Conservation (phyloP, 108 stramenopile species). For the Pseudonitzschia delicatissima region DNA sequence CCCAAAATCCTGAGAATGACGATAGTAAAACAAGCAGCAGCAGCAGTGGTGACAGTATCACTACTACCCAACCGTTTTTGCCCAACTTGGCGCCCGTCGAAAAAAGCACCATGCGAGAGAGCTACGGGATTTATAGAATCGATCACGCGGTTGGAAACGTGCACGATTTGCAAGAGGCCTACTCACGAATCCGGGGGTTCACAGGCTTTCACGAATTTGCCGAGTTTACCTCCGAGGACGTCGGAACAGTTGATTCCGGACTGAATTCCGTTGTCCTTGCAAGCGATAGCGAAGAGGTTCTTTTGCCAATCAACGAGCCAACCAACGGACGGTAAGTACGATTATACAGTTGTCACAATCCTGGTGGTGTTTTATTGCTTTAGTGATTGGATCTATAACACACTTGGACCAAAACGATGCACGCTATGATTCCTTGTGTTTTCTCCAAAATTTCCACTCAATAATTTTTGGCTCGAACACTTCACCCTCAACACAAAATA, state of each 20-base stretch:
- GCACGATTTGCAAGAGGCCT: constrained; percentile 41
- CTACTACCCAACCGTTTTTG: constrained; percentile 36
- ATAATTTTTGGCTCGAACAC: neutral
- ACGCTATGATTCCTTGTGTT: too few species aligned
- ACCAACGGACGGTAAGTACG: constrained; percentile 37
- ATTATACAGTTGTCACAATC: neutral
- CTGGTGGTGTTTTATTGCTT: neutral
- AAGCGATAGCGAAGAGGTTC: constrained; percentile 55
- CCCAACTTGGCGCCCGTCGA: constrained; percentile 48
- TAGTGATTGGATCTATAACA: neutral
- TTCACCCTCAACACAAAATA: neutral
- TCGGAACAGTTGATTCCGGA: constrained; percentile 84
- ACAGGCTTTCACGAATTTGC: constrained; percentile 85
- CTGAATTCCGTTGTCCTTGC: constrained; percentile 83
- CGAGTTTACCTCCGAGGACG: constrained; percentile 82
- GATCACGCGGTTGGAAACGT: constrained; percentile 82
- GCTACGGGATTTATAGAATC: constrained; percentile 47
- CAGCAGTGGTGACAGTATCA: neutral
- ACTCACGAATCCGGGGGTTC: constrained; percentile 47
- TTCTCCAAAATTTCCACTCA: neutral
- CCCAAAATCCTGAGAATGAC: neutral
- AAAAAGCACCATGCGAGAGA: neutral
- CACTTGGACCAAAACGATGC: too few species aligned
- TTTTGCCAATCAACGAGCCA: constrained; percentile 86
- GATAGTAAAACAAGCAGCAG: neutral